Conservation (phyloP, 371 early-diverging fungal genomes). For the Lichtheimia corymbifera region DNA sequence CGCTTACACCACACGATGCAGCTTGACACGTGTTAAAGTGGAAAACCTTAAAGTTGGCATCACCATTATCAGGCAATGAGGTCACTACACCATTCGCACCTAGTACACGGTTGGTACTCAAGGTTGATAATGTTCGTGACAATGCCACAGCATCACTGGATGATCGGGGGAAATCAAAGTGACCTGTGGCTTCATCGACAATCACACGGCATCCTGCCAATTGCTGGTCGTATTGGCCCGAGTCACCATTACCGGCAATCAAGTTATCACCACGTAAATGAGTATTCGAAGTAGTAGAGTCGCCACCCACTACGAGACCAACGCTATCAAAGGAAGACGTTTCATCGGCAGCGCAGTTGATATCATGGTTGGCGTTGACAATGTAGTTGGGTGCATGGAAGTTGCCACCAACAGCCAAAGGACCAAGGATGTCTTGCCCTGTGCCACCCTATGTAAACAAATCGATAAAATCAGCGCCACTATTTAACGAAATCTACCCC, state of each 20-base stretch:
- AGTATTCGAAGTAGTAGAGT: neutral
- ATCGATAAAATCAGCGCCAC: neutral
- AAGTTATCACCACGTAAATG: constrained; percentile 17
- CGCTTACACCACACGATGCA: too few relatives aligned
- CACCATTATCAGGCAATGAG: too few relatives aligned
- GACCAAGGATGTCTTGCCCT: constrained; percentile 22
- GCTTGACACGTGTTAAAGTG: constrained; percentile 11
- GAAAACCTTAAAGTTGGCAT: constrained; percentile 5
- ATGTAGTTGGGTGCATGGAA: constrained; percentile 15
- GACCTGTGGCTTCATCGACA: too few relatives aligned
- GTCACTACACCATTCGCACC: too few relatives aligned
- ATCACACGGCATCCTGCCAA: too few relatives aligned
- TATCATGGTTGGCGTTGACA: constrained; percentile 19
- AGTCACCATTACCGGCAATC: neutral
- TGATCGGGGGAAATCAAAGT: too few relatives aligned
- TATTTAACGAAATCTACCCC: neutral
- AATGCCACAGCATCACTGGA: too few relatives aligned
- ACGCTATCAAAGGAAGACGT: neutral
- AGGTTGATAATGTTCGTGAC: too few relatives aligned
- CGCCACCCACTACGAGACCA: constrained; percentile 14
- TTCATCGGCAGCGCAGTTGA: neutral
- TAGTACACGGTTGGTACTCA: too few relatives aligned
- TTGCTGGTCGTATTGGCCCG: neutral
- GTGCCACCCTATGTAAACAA: constrained; percentile 7
- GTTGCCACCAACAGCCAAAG: constrained; percentile 23